Base-by-base conservation (phyloP, 352 stramenopile species). In the Pythium guiyangense region DNA sequence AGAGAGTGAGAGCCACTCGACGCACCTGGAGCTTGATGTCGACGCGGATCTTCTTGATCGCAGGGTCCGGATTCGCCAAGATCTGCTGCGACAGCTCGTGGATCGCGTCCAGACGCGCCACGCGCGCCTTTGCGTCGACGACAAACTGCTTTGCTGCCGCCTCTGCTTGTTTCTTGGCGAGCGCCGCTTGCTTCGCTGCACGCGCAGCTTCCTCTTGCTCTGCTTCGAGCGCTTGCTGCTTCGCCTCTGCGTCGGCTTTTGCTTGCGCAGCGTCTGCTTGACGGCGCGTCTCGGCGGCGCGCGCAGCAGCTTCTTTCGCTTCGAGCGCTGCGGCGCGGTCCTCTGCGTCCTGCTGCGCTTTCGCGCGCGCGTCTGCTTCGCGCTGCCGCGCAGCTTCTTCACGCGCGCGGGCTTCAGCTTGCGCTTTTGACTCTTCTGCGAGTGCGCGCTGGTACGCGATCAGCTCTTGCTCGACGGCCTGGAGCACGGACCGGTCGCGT, bases 21-120 rank as follows among this genome's bases (percentile, higher is more conserved):
- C 63, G 18, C 20, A 87, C 80, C 69, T 90, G 66, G 5, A 77
- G 66, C 54, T 77, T 77, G 50, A 92, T 88, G 26, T 88, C 73
- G 51, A 92, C 71, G 46, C 83, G 80, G 26, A 87, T 74, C 34
- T 69, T 67, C 66, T 92, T 92, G 52, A 88, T 69, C 2, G 59
- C 35, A 14, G 70, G 69, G 45, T 90, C 71, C 12, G 62, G 55
- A 40, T 58, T 83, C 18, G 70, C 73, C 4, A 85, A 62, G 25
- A 92, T 88, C 48, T 74, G 63, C 10, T 72, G 57, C 0, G 65
- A 75, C 18, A 72, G 60, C 17, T 59, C 52, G 26, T 90, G 73
- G 15, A 90, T 73, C 31, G 62, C 67, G 55, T 88, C 62, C 43
- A 90, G 54, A 1, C 74, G 71, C 27, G 72, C 66, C 2, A 88